phyloP scores from a whole-genome alignment of 177 flowering plant species.

The Vitis hybrid region DNA sequence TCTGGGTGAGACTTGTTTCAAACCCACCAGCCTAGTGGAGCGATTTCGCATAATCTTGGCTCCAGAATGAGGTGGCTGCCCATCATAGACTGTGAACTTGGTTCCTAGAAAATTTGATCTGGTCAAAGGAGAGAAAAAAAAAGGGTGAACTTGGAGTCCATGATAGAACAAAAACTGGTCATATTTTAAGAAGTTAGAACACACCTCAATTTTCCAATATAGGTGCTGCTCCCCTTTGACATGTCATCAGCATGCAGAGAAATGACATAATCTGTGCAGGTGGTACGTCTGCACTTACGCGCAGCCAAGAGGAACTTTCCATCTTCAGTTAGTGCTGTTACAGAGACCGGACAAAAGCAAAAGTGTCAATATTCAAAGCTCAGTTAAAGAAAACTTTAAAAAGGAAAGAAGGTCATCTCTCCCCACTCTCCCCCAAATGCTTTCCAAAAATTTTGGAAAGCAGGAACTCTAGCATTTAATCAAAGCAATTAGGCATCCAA shows the following conservation, averaged over 20 bases:
- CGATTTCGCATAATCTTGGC: constrained; percentile 65
- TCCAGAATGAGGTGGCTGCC: constrained; percentile 75
- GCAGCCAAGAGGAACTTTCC: constrained; percentile 97
- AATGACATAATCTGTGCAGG: constrained; percentile 77
- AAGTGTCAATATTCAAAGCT: not conserved
- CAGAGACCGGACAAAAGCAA: not conserved
- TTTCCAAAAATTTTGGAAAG: not conserved
- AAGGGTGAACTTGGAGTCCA: not conserved
- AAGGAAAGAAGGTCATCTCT: not conserved
- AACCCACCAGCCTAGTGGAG: constrained; percentile 63
- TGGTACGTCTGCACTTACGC: constrained; percentile 69
- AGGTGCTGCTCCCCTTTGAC: constrained; percentile 70
- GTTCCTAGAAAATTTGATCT: constrained; percentile 94
- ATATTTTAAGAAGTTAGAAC: not conserved
- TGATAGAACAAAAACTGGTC: not conserved
- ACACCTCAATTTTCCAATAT: constrained; percentile 87
- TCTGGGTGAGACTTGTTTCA: constrained; percentile 79
- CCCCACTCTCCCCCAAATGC: not conserved
- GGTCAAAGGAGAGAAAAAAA: constrained; percentile 10
- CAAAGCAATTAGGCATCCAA: not conserved
- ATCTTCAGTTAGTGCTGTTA: constrained; percentile 70
- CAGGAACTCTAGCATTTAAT: not conserved
- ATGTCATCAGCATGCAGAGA: constrained; percentile 68
- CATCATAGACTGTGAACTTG: constrained; percentile 79
- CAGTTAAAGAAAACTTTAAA: not conserved